Evolutionary conservation across 306 rosid species (phyloP).

Genomic region (Castanea sativa): DNA sequence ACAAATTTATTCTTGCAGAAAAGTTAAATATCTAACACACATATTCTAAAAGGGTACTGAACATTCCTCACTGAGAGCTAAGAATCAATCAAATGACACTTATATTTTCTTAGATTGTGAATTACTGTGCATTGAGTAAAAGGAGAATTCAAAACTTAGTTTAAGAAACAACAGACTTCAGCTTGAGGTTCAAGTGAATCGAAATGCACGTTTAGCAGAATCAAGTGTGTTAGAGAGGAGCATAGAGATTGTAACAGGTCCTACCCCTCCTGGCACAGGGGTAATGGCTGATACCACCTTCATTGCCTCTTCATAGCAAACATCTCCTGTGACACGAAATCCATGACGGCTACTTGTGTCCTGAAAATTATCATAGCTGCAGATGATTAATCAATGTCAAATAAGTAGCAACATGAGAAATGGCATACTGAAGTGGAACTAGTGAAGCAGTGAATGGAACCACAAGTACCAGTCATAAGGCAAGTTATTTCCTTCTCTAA

Average conservation of each 20-base stretch:
- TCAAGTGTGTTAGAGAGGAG: slow-evolving; percentile 51
- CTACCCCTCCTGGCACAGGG: slow-evolving; percentile 56
- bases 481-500: neutral
- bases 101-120: neutral
- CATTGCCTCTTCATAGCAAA: slow-evolving; percentile 52
- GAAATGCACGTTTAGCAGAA: slow-evolving; percentile 38
- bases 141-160: neutral
- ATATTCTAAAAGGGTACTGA: neutral
- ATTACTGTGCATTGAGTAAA: neutral
- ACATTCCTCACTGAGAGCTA: neutral
- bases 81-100: neutral
- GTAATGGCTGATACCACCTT: slow-evolving; percentile 55
- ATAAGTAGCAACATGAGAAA: neutral
- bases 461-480: neutral
- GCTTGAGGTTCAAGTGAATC: slow-evolving; percentile 23
- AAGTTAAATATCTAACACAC: no score
- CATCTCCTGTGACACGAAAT: slow-evolving; percentile 36
- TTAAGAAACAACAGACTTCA: slow-evolving; percentile 1
- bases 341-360: slow-evolving; percentile 21
- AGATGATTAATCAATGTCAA: neutral
- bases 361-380: slow-evolving; percentile 22
- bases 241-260: slow-evolving; percentile 42
- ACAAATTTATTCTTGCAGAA: no score
- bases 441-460: neutral
- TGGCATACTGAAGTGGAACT: neutral